Evolutionary conservation across 1,139 yeast species (phyloP), one percentile per base, ranked within the genome.

Genomic region (Williopsis jadinii): DNA sequence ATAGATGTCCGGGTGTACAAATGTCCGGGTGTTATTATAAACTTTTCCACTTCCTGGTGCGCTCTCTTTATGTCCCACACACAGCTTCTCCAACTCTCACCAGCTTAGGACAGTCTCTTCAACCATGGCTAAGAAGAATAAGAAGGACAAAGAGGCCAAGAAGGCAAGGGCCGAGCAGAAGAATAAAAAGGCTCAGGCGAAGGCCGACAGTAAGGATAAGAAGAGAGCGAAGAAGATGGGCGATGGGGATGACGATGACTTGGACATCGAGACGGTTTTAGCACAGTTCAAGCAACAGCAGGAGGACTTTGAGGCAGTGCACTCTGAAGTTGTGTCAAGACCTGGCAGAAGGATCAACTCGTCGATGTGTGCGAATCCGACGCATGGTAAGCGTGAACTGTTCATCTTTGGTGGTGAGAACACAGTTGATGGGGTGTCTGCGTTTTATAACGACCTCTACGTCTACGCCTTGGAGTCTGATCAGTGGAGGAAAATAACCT

Each of bases 341-440:
- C 97, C 97, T 1, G 58, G 77, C 1, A 79, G 71, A 48, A 69
- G 97, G 48, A 70, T 84, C 43, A 87, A 84, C 57, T 77, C 94
- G 0, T 67, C 92, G 0, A 66, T 90, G 71, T 80, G 84, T 12
- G 75, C 94, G 0, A 80, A 79, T 49, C 95, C 96, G 2, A 64
- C 73, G 11, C 87, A 83, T 50, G 85, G 86, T 2, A 82, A 81
- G 54, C 69, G 77, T 30, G 98, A 92, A 60, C 65, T 92, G 45
- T 59, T 88, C 24, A 62, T 92, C 43, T 92, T 90, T 66, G 97
- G 97, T 36, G 98, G 98, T 53, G 98, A 92, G 63, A 64, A 71
- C 28, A 68, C 78, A 1, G 52, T 52, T 12, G 56, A 61, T 39
- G 74, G 77, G 2, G 61, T 73, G 15, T 75, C 82, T 1, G 75